phyloP scores from a whole-genome alignment of 495 filamentous ascomycete species.

The Daldinia vernicosa region DNA sequence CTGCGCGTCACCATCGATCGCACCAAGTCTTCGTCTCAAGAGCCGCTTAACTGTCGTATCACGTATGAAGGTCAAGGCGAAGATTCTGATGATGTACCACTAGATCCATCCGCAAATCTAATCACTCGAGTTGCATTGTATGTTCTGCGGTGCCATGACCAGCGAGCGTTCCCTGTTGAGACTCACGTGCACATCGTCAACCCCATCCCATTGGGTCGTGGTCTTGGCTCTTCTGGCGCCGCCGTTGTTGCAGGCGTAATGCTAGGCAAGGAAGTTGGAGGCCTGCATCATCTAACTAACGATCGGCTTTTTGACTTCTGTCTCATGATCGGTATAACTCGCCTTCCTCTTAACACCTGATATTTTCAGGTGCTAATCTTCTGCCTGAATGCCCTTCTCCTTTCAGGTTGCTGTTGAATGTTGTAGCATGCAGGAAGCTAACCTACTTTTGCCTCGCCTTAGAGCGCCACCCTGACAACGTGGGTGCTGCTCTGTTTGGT shows the following conservation, averaged over 20 bases:
- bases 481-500: slow-evolving; percentile 91
- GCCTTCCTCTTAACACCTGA: not conserved
- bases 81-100: slow-evolving; percentile 74
- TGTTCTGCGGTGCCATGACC: slow-evolving; percentile 87
- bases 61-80: slow-evolving; percentile 87
- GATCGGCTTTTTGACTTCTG: slow-evolving; percentile 92
- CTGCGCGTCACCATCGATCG: slow-evolving; percentile 75
- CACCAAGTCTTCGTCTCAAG: slow-evolving; percentile 57
- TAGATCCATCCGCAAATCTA: slow-evolving; percentile 83
- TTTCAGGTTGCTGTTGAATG: not conserved
- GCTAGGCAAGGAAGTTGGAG: slow-evolving; percentile 87
- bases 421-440: slow-evolving; percentile 16
- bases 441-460: slow-evolving; percentile 9
- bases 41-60: slow-evolving; percentile 84
- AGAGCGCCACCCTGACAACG: slow-evolving; percentile 97
- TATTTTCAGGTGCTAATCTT: not conserved
- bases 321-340: slow-evolving; percentile 79
- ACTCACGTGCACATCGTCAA: slow-evolving; percentile 94
- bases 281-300: slow-evolving; percentile 76
- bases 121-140: slow-evolving; percentile 92
- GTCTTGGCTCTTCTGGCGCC: slow-evolving; percentile 90
- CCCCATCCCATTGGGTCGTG: slow-evolving; percentile 89
- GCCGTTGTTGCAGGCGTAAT: slow-evolving; percentile 94
- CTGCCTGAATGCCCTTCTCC: not conserved
- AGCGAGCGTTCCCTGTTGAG: slow-evolving; percentile 79